These are phyloP conservation scores for Flueggea neowawraea DNA, from an alignment of 441 rosid species.

Conservation along the genomic window DNA sequence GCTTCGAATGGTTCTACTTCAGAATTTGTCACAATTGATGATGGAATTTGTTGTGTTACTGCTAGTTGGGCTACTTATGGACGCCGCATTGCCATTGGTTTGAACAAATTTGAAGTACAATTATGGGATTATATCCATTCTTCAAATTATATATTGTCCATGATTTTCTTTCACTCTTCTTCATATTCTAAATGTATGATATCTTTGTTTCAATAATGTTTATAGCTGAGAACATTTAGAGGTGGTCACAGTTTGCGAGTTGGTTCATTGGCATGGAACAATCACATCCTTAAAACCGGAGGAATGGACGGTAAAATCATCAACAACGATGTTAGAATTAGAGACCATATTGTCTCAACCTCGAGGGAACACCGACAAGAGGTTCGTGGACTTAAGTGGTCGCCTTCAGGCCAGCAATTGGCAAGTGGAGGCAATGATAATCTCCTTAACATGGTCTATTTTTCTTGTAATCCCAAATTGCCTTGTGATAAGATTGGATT, in stretches of 20 bases:
- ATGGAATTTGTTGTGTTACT: conserved; percentile 67
- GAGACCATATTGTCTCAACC: conserved; percentile 40
- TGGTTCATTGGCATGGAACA: conserved; percentile 51
- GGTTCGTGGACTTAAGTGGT: conserved; percentile 63
- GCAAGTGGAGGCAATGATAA: conserved; percentile 69
- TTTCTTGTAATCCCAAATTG: no score
- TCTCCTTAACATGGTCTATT: no score
- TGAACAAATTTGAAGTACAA: conserved; percentile 68
- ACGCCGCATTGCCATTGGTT: conserved; percentile 64
- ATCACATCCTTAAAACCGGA: conserved; percentile 35
- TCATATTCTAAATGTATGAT: no score
- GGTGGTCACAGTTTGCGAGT: conserved; percentile 39
- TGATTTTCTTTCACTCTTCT: no score
- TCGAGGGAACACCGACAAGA: conserved; percentile 47
- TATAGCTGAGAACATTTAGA: conserved; percentile 23
- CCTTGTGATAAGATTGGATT: no score
- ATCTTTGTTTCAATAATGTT: no score
- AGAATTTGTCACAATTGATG: conserved; percentile 66
- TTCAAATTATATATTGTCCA: no score
- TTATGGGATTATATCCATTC: conserved; percentile 80
- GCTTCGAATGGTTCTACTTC: conserved; percentile 60
- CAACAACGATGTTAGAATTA: conserved; percentile 40
- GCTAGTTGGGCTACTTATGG: conserved; percentile 84
- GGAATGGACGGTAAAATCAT: conserved; percentile 34
- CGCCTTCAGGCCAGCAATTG: conserved; percentile 45